These are phyloP conservation scores for Coemansia sp. DNA, from an alignment of 192 early-diverging fungal species.

Conservation along the genomic window DNA sequence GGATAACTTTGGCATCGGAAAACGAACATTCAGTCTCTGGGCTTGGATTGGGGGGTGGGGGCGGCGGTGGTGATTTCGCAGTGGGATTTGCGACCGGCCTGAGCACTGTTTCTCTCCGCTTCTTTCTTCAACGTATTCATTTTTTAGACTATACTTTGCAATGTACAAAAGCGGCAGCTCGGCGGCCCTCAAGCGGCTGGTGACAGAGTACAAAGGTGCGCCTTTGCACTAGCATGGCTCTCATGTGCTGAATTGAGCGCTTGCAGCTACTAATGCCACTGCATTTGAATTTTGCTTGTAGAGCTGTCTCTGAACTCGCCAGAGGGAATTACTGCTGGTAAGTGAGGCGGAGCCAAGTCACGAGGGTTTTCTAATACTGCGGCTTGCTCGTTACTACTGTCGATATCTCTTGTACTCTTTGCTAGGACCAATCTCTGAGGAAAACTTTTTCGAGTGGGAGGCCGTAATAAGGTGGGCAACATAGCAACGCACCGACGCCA, in stretches of 20 bases:
- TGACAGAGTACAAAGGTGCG: conserved; percentile 88
- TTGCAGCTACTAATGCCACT: background rate
- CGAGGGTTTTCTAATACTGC: conserved; percentile 22
- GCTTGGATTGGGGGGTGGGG: background rate
- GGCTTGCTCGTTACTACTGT: background rate
- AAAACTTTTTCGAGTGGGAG: conserved; percentile 57
- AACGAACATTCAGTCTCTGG: background rate
- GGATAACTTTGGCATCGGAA: background rate
- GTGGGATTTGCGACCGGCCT: background rate
- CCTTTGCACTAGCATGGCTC: background rate
- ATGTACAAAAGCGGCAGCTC: conserved; percentile 62
- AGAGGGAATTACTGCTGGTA: conserved; percentile 89
- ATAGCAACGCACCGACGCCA: no score
- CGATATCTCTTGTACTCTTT: background rate
- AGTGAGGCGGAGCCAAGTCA: conserved; percentile 15
- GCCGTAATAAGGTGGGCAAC: conserved; percentile 37
- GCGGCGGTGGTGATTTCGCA: background rate
- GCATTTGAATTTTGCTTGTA: conserved; percentile 19
- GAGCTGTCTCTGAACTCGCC: conserved; percentile 88
- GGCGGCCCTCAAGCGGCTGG: conserved; percentile 83
- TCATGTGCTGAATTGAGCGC: background rate
- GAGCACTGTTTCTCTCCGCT: background rate
- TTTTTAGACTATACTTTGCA: conserved; percentile 14
- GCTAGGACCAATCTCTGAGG: conserved; percentile 74
- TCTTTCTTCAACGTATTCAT: conserved; percentile 11